Base-by-base conservation (phyloP, 192 early-diverging fungal species). In the Allomyces arbusculus region DNA sequence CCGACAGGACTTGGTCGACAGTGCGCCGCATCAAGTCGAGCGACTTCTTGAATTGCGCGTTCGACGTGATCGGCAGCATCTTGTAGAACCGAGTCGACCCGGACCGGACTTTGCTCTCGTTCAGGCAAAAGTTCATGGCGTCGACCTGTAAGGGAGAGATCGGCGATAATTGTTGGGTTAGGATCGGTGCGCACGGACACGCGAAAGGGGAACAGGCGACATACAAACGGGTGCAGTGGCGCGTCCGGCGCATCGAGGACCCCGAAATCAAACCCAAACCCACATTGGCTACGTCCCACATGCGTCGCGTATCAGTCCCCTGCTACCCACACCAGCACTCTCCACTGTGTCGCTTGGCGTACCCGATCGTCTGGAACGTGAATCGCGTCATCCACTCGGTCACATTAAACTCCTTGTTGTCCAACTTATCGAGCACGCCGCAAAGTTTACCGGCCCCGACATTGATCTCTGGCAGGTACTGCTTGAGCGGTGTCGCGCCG, bases 291-390 rank as follows among this genome's bases (percentile, higher is more conserved):
- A 19, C 12, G 10, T 8, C 19, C 19, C 45, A 8, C 45, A 8
- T 8, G 45, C 10, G 8, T 8, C 45, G 1, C 12, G 19, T 8
- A 8, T 19, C 19, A 16, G 45, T 19, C 19, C 8, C 2, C 10
- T 1, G 19, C 1, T 5, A 1, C 10, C 10, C 10, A 8, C 45
- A 8, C 45, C 45, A 55, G 2, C 9, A 1, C 9, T 16, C 45
- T 55, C 12, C 19, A 55, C 45, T 1, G 45, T 1, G 9, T 2
- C 10, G 8, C 45, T 19, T 11, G 12, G 79, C 71, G 9, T 65
- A 58, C 16, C 77, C 82, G 61, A 84, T 82, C 22, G 77, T 77
- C 69, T 84, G 78, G 58, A 84, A 73, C n/a, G 83, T 76, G n/a
- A 81, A 66, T 24, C 77, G 78, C 23, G 80, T 84, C 44, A 74